Evolutionary conservation across 1,284 basidiomycete species (phyloP).

Genomic region (Ceratobasidium sp.): DNA sequence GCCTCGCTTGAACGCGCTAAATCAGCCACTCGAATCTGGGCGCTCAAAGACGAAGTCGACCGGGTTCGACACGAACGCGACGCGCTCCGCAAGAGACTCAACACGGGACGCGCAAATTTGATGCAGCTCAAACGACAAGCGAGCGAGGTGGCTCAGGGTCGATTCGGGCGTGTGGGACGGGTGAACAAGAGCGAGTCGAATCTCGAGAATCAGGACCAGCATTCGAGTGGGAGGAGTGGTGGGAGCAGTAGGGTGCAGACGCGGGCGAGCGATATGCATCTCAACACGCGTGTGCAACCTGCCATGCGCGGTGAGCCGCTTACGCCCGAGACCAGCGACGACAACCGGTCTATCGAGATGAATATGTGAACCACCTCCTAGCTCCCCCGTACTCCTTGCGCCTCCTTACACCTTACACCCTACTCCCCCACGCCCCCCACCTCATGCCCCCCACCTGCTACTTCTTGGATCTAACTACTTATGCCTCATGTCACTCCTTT

Average conservation of each 20-base stretch:
- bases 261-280: slow-evolving; percentile 20
- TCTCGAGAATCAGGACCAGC: background rate
- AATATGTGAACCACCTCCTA: background rate
- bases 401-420: too few species aligned
- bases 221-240: background rate
- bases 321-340: slow-evolving; percentile 40
- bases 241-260: background rate
- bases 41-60: slow-evolving; percentile 39
- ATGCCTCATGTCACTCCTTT: background rate
- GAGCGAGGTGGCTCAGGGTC: slow-evolving; percentile 18
- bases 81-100: slow-evolving; percentile 10
- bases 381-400: background rate
- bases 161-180: slow-evolving; percentile 3
- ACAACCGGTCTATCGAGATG: slow-evolving; percentile 17
- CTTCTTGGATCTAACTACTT: too few species aligned
- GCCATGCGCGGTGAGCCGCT: slow-evolving; percentile 24
- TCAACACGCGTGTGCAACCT: slow-evolving; percentile 23
- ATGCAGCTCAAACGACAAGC: slow-evolving; percentile 38
- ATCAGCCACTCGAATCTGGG: slow-evolving; percentile 35
- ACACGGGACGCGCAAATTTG: slow-evolving; percentile 14
- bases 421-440: too few species aligned
- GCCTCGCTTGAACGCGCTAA: slow-evolving; percentile 33
- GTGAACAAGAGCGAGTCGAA: slow-evolving; percentile 37
- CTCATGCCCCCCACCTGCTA: too few species aligned
- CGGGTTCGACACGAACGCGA: slow-evolving; percentile 30